These are phyloP conservation scores for Durio zibethinus DNA, from an alignment of 345 rosid species.

Conservation along the genomic window DNA sequence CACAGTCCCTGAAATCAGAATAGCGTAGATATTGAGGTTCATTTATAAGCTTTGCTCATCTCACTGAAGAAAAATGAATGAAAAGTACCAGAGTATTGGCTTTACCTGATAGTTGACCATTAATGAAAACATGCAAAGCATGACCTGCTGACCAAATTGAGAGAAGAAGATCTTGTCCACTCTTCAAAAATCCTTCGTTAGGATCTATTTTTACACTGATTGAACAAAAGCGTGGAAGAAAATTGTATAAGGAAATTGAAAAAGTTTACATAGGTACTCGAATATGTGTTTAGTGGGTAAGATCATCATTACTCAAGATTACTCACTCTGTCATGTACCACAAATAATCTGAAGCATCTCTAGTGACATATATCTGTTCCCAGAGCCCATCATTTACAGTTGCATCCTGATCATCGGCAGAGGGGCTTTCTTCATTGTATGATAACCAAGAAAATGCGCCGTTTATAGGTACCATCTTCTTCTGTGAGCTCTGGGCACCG, in stretches of 20 bases:
- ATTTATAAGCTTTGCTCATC: neutral
- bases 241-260: neutral
- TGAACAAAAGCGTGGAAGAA: neutral
- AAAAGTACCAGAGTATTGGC: neutral
- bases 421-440: conserved; percentile 50
- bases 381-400: conserved; percentile 49
- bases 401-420: conserved; percentile 44
- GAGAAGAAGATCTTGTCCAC: conserved; percentile 50
- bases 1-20: conserved; percentile 48
- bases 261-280: neutral
- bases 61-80: neutral
- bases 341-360: conserved; percentile 73
- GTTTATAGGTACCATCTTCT: conserved; percentile 54
- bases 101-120: conserved; percentile 69
- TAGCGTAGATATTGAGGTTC: neutral
- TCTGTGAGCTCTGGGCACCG: conserved; percentile 54
- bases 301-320: neutral
- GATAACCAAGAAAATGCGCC: conserved; percentile 65
- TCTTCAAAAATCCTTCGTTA: conserved; percentile 53
- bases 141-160: conserved; percentile 78
- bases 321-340: conserved; percentile 94
- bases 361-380: conserved; percentile 72
- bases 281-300: neutral
- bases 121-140: conserved; percentile 82
- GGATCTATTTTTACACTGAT: conserved; percentile 41